Evolutionary conservation across 2,329 filamentous ascomycete genomes (phyloP).

Genomic region (Penicillium sp.): DNA sequence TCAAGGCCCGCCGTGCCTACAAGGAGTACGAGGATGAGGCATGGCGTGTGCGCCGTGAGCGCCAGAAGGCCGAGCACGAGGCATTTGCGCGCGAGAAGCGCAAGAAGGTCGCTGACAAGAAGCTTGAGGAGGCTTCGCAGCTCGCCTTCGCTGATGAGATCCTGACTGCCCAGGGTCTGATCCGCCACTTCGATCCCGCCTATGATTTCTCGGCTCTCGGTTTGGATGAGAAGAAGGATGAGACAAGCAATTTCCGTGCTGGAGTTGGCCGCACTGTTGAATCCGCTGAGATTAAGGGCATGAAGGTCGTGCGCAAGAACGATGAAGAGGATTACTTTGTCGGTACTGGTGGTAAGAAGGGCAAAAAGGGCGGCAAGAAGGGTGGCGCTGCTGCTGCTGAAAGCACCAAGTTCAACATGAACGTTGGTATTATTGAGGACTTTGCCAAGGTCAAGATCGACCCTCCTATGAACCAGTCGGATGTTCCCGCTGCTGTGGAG

Average conservation of each 20-base stretch:
- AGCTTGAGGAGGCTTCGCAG: conserved; percentile 56
- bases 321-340: conserved; percentile 84
- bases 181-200: conserved; percentile 86
- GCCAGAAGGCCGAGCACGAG: conserved; percentile 74
- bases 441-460: conserved; percentile 80
- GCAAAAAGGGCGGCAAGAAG: conserved; percentile 79
- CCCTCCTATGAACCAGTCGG: conserved; percentile 79
- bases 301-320: conserved; percentile 79
- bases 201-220: conserved; percentile 66
- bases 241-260: conserved; percentile 71
- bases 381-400: conserved; percentile 51
- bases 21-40: conserved; percentile 80
- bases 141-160: conserved; percentile 94
- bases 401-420: conserved; percentile 73
- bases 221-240: conserved; percentile 45
- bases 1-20: conserved; percentile 75
- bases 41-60: conserved; percentile 72
- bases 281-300: conserved; percentile 79
- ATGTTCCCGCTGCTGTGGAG: conserved; percentile 76
- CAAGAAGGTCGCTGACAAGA: conserved; percentile 55
- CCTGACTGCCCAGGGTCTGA: conserved; percentile 78
- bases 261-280: conserved; percentile 81
- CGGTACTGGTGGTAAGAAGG: conserved; percentile 73
- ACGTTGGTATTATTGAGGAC: conserved; percentile 88
- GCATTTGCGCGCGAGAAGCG: conserved; percentile 50